These are phyloP conservation scores for Tylopilus sp. DNA, from an alignment of 768 basidiomycete species.

Conservation along the genomic window DNA sequence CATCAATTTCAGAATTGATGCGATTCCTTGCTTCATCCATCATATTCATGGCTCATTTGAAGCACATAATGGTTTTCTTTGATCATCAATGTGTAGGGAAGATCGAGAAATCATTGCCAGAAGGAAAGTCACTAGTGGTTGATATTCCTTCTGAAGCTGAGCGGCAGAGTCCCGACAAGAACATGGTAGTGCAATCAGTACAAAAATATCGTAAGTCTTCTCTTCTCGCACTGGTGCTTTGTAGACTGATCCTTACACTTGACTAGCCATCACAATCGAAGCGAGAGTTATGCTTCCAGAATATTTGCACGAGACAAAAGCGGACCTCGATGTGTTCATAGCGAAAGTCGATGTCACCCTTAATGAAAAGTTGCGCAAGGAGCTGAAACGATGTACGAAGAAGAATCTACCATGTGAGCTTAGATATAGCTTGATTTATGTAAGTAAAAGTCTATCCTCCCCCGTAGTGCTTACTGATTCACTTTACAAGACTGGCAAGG, in stretches of 20 bases:
- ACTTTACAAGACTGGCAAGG: not conserved
- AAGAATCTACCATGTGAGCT: not conserved
- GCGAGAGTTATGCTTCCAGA: not conserved
- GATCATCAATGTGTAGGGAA: slow-evolving; percentile 65
- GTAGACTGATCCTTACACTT: not conserved
- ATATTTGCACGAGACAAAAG: not conserved
- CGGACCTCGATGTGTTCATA: not conserved
- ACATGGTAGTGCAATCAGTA: slow-evolving; percentile 56
- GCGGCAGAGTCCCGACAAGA: slow-evolving; percentile 47
- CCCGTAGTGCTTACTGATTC: not conserved
- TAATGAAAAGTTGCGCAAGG: not conserved
- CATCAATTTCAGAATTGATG: slow-evolving; percentile 78
- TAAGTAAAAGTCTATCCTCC: not conserved
- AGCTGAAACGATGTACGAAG: not conserved
- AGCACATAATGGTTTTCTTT: slow-evolving; percentile 71
- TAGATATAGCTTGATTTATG: slow-evolving; percentile 1
- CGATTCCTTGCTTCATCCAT: slow-evolving; percentile 86
- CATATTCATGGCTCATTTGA: slow-evolving; percentile 82
- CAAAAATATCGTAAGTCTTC: not conserved
- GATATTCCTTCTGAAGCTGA: slow-evolving; percentile 53
- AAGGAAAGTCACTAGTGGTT: slow-evolving; percentile 43
- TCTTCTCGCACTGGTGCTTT: not conserved
- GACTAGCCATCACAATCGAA: not conserved
- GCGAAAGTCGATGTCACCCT: not conserved
- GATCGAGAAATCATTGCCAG: slow-evolving; percentile 51